Conservation (phyloP, 2,329 filamentous ascomycete species). For the Diaporthe eres region DNA sequence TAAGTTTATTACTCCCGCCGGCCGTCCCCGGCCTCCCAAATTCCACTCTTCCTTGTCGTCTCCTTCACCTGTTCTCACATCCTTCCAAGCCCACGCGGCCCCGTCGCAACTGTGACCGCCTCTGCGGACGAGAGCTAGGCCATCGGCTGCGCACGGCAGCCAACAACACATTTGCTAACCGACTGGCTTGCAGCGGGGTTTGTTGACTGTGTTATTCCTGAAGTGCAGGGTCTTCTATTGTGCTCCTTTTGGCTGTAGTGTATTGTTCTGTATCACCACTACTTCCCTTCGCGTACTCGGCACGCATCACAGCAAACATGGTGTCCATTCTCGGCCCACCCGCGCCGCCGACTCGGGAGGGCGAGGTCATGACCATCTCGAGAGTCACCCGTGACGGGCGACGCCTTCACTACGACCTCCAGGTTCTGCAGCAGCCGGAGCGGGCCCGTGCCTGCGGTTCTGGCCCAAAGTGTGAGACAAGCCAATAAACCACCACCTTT, state of each 20-base stretch:
- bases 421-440: constrained; percentile 93
- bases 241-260: not conserved
- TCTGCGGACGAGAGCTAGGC: not conserved
- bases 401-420: constrained; percentile 84
- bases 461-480: constrained; percentile 88
- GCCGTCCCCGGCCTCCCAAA: constrained; percentile 12
- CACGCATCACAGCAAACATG: constrained; percentile 25
- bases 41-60: not conserved
- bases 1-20: constrained; percentile 19
- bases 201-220: not conserved
- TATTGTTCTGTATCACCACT: constrained; percentile 10
- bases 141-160: not conserved
- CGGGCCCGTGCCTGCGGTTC: constrained; percentile 95
- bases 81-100: not conserved
- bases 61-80: not conserved
- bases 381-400: constrained; percentile 79
- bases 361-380: constrained; percentile 36
- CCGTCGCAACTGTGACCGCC: not conserved
- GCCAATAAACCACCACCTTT: constrained; percentile 45
- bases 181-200: not conserved
- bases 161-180: not conserved
- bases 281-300: not conserved
- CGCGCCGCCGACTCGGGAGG: constrained; percentile 38
- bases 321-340: constrained; percentile 38
- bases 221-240: not conserved